Percentiles rank a stretch among this genome's conserved stretches.
phyloP scores from a whole-genome alignment of 2,329 filamentous ascomycete species.

The Drechslera avenae region DNA sequence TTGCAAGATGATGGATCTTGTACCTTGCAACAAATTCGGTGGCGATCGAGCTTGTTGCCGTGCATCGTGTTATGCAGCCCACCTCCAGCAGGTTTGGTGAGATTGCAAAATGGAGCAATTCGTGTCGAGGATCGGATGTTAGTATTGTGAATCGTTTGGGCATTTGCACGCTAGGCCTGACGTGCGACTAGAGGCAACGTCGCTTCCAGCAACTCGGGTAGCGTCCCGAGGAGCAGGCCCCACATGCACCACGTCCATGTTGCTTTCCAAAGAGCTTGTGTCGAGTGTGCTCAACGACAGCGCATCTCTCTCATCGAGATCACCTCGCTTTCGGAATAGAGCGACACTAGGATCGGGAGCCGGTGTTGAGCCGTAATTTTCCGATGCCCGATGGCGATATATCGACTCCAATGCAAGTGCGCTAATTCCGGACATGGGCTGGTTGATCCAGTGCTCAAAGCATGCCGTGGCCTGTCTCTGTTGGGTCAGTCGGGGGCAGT shows the following conservation, averaged over 20 bases:
- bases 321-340: neutral
- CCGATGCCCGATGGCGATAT: conserved; percentile 2
- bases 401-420: conserved; percentile 31
- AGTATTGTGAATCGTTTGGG: conserved; percentile 4
- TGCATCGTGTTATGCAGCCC: conserved; percentile 1
- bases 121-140: conserved; percentile 10
- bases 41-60: conserved; percentile 2
- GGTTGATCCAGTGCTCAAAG: conserved; percentile 30
- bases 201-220: neutral
- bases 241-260: too few species aligned
- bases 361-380: neutral
- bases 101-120: conserved; percentile 2
- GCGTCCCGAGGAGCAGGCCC: too few species aligned
- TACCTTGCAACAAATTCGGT: neutral
- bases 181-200: neutral
- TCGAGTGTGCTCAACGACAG: neutral
- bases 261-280: neutral
- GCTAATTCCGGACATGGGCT: conserved; percentile 37
- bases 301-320: neutral
- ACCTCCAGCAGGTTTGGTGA: neutral
- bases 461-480: conserved; percentile 15
- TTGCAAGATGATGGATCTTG: neutral
- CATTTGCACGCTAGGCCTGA: neutral
- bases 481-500: conserved; percentile 24
- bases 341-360: neutral